These are phyloP conservation scores for Apiospora kogelbergensis DNA, from an alignment of 2,329 filamentous ascomycete genomes.

Conservation along the genomic window DNA sequence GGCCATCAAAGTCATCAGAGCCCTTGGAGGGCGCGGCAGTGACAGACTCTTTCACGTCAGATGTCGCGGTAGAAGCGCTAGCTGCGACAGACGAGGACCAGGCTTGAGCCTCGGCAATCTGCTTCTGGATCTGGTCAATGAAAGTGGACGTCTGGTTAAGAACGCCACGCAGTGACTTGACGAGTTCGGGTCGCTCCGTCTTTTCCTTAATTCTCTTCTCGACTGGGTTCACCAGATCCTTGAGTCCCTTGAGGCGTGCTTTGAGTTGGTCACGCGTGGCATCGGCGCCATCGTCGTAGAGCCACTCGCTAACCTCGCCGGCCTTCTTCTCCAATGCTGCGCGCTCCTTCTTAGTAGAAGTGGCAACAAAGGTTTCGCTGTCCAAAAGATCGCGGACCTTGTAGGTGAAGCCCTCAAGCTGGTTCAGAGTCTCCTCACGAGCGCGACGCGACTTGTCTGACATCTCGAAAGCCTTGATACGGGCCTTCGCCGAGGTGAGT, in stretches of 20 bases:
- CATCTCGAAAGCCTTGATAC: slow-evolving; percentile 79
- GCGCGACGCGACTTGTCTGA: slow-evolving; percentile 77
- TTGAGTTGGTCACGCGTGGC: slow-evolving; percentile 75
- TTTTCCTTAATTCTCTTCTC: slow-evolving; percentile 74
- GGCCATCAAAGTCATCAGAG: slow-evolving; percentile 63
- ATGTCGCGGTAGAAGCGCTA: slow-evolving; percentile 42
- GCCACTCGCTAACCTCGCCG: slow-evolving; percentile 77
- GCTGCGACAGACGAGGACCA: slow-evolving; percentile 55
- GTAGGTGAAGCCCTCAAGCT: slow-evolving; percentile 93
- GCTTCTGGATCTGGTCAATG: slow-evolving; percentile 65
- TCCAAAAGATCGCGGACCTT: slow-evolving; percentile 80
- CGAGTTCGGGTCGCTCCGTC: slow-evolving; percentile 65
- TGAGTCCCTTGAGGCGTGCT: slow-evolving; percentile 72
- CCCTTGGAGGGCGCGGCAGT: slow-evolving; percentile 47
- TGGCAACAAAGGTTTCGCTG: slow-evolving; percentile 70
- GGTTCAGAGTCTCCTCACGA: slow-evolving; percentile 86
- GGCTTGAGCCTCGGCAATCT: slow-evolving; percentile 68
- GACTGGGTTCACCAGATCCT: slow-evolving; percentile 75
- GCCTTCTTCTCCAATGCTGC: slow-evolving; percentile 66
- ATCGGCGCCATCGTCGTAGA: slow-evolving; percentile 80
- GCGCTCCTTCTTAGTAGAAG: slow-evolving; percentile 69
- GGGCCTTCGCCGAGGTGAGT: slow-evolving; percentile 58
- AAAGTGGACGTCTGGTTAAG: slow-evolving; percentile 72
- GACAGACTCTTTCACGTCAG: slow-evolving; percentile 38
- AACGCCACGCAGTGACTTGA: slow-evolving; percentile 67